Evolutionary conservation across 2,329 filamentous ascomycete genomes (phyloP).

Genomic region (Alternaria brassicae): DNA sequence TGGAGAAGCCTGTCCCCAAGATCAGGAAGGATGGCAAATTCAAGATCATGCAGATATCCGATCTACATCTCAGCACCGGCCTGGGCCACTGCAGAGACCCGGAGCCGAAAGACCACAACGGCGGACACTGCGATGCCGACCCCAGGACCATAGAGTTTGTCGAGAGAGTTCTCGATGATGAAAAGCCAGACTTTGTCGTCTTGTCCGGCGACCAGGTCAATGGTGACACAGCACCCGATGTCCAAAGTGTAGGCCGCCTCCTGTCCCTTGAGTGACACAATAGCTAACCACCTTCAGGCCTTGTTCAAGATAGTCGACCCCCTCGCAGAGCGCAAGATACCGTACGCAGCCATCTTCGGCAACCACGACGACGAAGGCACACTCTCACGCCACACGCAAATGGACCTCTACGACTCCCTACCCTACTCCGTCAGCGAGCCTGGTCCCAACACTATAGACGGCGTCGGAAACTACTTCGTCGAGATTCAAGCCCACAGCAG

Average conservation of each 20-base stretch:
- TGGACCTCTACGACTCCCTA: slow-evolving; percentile 84
- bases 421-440: slow-evolving; percentile 88
- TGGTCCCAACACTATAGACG: slow-evolving; percentile 83
- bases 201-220: slow-evolving; percentile 95
- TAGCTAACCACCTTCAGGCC: slow-evolving; percentile 59
- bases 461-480: slow-evolving; percentile 92
- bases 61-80: slow-evolving; percentile 91
- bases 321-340: slow-evolving; percentile 85
- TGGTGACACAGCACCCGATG: slow-evolving; percentile 88
- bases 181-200: slow-evolving; percentile 91
- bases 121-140: slow-evolving; percentile 87
- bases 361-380: slow-evolving; percentile 96
- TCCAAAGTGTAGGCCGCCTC: slow-evolving; percentile 71
- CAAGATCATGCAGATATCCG: slow-evolving; percentile 96
- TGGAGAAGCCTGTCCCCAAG: slow-evolving; percentile 73
- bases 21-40: slow-evolving; percentile 91
- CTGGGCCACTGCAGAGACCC: slow-evolving; percentile 85
- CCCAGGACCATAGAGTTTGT: slow-evolving; percentile 91
- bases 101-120: slow-evolving; percentile 74
- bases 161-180: slow-evolving; percentile 81
- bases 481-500: slow-evolving; percentile 86
- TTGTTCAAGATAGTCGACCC: slow-evolving; percentile 92
- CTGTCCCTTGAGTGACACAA: not conserved
- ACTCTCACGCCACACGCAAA: slow-evolving; percentile 77
- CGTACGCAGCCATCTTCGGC: slow-evolving; percentile 92